Evolutionary conservation across 805 yeast genomes (phyloP), one percentile per base, ranked within the genome.

Genomic region (Phaffomyces antillensis): DNA sequence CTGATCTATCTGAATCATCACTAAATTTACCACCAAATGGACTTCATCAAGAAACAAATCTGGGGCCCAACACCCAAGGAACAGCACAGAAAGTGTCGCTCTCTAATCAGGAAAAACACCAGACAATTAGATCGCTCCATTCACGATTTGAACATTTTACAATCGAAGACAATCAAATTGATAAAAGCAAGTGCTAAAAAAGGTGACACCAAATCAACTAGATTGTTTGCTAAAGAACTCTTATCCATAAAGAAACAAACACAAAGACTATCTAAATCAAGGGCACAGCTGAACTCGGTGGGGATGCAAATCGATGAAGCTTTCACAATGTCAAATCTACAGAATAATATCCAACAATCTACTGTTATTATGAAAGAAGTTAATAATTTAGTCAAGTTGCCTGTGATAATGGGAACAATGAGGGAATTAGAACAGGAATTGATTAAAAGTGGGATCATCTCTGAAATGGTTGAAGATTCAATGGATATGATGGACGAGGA

Each of bases 11-110:
- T 10, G 10, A 36, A 24, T 23, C 13, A 36, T n/a, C 18, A 8
- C 20, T 24, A 11, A 37, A 25, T 7, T 10, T 17, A 28, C 13
- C 30, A 2, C 13, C 7, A 12, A 18, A 91, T 91, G 98, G 88
- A 91, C 60, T 83, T 73, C 61, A 63, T 91, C 31, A 90, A 87
- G 67, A 81, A 83, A 60, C 86, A 90, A 5, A 82, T 91, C 34
- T 91, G 95, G 84, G 99, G 99, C 0, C 97, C 98, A 0, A 96
- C 90, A 60, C 96, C 97, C 36, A 83, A 83, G 58, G 98, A 87
- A 57, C 95, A 84, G 52, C 79, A 71, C 48, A 63, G 93, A 45
- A 83, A 79, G 53, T 86, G 95, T 54, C 90, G 86, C 57, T 71
- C 78, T 34, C 72, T 88, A 18, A 74, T 91, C 36, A 81, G 98